phyloP scores from a whole-genome alignment of 2,329 filamentous ascomycete species.

The Lasiodiplodia theobromae region DNA sequence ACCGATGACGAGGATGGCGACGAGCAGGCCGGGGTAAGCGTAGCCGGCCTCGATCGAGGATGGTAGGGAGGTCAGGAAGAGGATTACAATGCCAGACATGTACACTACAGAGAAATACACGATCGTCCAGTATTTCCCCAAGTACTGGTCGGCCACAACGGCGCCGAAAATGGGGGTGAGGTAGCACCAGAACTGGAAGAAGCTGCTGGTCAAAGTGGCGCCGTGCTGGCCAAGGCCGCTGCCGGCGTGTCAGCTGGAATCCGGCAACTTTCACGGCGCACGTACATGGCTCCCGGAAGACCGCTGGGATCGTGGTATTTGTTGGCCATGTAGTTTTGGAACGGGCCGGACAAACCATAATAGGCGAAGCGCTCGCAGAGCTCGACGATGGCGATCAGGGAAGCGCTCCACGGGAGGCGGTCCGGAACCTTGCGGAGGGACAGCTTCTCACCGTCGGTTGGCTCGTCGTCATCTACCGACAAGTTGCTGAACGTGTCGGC shows the following conservation, averaged over 20 bases:
- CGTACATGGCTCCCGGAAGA: slow-evolving; percentile 47
- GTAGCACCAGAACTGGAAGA: slow-evolving; percentile 60
- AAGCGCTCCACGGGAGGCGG: slow-evolving; percentile 54
- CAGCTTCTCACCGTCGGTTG: slow-evolving; percentile 51
- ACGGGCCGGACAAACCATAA: slow-evolving; percentile 54
- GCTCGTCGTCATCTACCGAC: slow-evolving; percentile 36
- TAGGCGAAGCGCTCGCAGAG: slow-evolving; percentile 60
- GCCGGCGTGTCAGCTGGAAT: neutral
- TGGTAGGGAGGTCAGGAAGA: slow-evolving; percentile 71
- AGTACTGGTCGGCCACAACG: slow-evolving; percentile 69
- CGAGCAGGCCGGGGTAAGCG: slow-evolving; percentile 68
- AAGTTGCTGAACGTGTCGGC: slow-evolving; percentile 16
- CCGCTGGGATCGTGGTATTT: slow-evolving; percentile 49
- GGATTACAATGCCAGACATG: slow-evolving; percentile 70
- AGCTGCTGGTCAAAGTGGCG: slow-evolving; percentile 55
- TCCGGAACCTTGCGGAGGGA: slow-evolving; percentile 56
- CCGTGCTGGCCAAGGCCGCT: slow-evolving; percentile 51
- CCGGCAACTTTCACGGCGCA: neutral
- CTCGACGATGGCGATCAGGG: slow-evolving; percentile 58
- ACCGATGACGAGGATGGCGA: slow-evolving; percentile 73
- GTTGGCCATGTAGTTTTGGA: slow-evolving; percentile 60
- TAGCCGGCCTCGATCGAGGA: slow-evolving; percentile 65
- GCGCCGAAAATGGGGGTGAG: slow-evolving; percentile 57
- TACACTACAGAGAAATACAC: slow-evolving; percentile 69
- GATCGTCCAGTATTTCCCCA: slow-evolving; percentile 74